Conservation (phyloP, 768 basidiomycete genomes). For the Russula virescens region DNA sequence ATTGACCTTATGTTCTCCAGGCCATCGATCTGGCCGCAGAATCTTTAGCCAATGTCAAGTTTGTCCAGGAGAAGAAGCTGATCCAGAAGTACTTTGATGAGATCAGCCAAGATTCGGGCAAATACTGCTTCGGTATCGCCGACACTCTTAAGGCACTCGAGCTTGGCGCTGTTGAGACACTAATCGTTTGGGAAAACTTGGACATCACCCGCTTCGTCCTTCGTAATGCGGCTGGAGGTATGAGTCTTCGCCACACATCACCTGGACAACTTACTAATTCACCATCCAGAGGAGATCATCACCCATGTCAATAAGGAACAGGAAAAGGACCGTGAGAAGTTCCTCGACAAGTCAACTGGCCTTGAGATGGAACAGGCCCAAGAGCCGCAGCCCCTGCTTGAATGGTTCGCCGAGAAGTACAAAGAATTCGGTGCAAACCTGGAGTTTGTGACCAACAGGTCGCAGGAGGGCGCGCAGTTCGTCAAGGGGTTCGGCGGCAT, state of each 20-base stretch:
- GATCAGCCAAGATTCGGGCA: conserved; percentile 94
- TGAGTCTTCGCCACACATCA: conserved; percentile 16
- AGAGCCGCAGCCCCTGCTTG: conserved; percentile 84
- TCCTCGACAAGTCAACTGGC: conserved; percentile 90
- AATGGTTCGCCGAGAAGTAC: conserved; percentile 99
- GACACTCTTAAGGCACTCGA: conserved; percentile 96
- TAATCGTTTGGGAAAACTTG: conserved; percentile 98
- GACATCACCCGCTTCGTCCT: conserved; percentile 85
- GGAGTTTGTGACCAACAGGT: conserved; percentile 93
- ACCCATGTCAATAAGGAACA: conserved; percentile 74
- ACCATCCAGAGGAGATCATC: conserved; percentile 67
- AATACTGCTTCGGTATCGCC: conserved; percentile 96
- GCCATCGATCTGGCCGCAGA: conserved; percentile 97
- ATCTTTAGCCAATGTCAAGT: conserved; percentile 96
- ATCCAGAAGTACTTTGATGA: conserved; percentile 99
- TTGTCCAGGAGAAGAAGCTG: conserved; percentile 97
- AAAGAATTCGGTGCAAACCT: conserved; percentile 95
- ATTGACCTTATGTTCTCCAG: conserved; percentile 33
- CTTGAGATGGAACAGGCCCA: conserved; percentile 87
- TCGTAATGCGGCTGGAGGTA: conserved; percentile 89
- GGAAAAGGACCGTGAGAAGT: conserved; percentile 92
- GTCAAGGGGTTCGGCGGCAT: conserved; percentile 99
- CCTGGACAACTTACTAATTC: background rate
- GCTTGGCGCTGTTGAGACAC: conserved; percentile 92
- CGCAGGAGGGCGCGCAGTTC: conserved; percentile 96